Evolutionary conservation across 176 grass and related monocot species (phyloP).

Genomic region (Phoenix dactylifera): DNA sequence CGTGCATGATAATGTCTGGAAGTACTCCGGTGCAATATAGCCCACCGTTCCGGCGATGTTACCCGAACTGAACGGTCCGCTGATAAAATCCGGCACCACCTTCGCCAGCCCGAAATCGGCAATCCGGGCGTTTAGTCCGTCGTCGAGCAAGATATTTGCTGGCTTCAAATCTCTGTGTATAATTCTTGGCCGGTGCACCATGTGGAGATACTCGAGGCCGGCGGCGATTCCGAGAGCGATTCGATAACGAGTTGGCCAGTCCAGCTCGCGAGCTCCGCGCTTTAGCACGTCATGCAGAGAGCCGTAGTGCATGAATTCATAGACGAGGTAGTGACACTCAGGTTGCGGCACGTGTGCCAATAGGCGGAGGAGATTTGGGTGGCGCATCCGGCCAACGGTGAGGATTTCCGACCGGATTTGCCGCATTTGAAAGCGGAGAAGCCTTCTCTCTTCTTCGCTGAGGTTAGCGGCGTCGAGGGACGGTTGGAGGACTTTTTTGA

Average conservation of each 20-base stretch:
- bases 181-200: conserved; percentile 7
- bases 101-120: conserved; percentile 20
- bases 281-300: conserved; percentile 15
- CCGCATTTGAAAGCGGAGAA: conserved; percentile 48
- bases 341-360: conserved; percentile 54
- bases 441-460: conserved; percentile 48
- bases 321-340: conserved; percentile 74
- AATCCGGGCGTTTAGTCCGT: conserved; percentile 13
- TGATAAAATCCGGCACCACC: conserved; percentile 8
- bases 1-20: neutral
- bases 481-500: conserved; percentile 60
- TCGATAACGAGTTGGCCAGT: neutral
- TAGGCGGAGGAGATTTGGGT: conserved; percentile 70
- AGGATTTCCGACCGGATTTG: conserved; percentile 90
- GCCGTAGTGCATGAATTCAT: conserved; percentile 90
- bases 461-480: conserved; percentile 20
- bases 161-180: conserved; percentile 14
- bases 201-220: conserved; percentile 15
- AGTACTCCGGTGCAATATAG: conserved; percentile 17
- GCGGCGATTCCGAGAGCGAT: conserved; percentile 4
- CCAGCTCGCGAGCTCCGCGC: neutral
- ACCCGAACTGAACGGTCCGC: neutral
- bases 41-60: conserved; percentile 8
- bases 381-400: conserved; percentile 68
- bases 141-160: conserved; percentile 14